Evolutionary conservation across 2,329 filamentous ascomycete species (phyloP).

Genomic region (Clarireedia monteithiana): DNA sequence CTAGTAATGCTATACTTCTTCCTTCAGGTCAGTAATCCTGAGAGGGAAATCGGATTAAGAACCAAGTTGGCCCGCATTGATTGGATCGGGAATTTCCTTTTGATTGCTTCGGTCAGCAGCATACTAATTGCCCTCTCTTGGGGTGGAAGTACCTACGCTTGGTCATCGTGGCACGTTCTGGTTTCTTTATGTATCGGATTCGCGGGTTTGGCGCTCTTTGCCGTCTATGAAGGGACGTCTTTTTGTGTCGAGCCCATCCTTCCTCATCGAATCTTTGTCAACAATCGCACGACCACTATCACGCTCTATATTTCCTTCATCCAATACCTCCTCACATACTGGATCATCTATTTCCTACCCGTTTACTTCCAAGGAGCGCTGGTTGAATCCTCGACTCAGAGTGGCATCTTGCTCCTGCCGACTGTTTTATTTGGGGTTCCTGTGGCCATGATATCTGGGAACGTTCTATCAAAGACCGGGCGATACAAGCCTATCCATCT

Average conservation of each 20-base stretch:
- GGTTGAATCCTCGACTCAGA: slow-evolving; percentile 26
- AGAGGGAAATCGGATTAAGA: not conserved
- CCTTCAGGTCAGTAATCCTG: not conserved
- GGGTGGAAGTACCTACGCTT: not conserved
- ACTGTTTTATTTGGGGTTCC: slow-evolving; percentile 7
- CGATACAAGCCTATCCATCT: not conserved
- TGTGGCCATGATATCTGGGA: not conserved
- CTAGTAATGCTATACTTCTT: slow-evolving; percentile 5
- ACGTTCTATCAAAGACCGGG: not conserved
- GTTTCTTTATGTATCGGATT: slow-evolving; percentile 29
- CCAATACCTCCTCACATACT: slow-evolving; percentile 31
- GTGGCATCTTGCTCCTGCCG: slow-evolving; percentile 39
- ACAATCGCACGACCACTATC: slow-evolving; percentile 2
- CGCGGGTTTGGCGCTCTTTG: slow-evolving; percentile 30
- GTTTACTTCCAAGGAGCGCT: slow-evolving; percentile 42
- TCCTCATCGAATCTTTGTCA: slow-evolving; percentile 5
- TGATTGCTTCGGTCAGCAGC: slow-evolving; percentile 33
- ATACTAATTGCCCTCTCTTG: slow-evolving; percentile 37
- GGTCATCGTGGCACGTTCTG: slow-evolving; percentile 7
- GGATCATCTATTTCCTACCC: slow-evolving; percentile 36
- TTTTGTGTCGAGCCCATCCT: slow-evolving; percentile 9
- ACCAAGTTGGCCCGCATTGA: slow-evolving; percentile 30
- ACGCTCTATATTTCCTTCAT: slow-evolving; percentile 33
- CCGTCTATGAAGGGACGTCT: not conserved
- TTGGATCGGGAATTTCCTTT: slow-evolving; percentile 35